These are phyloP conservation scores for Nigrograna mackinnonii DNA, from an alignment of 2,329 filamentous ascomycete genomes.

Conservation along the genomic window DNA sequence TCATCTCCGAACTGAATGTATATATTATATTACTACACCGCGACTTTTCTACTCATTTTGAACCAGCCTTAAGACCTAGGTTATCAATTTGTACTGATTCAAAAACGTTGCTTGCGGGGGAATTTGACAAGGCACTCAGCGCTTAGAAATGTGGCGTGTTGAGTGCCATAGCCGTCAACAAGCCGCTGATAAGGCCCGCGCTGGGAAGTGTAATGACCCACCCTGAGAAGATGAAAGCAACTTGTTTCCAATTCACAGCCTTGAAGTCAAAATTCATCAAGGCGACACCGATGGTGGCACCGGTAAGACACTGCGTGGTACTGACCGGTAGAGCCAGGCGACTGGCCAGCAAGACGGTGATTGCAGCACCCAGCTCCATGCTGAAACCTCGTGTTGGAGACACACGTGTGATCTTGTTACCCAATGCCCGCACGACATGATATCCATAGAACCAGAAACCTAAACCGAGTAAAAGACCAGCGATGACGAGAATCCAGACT, in stretches of 20 bases:
- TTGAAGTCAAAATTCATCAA: slow-evolving; percentile 35
- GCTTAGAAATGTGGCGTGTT: slow-evolving; percentile 43
- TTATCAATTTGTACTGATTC: no score
- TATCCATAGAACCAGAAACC: slow-evolving; percentile 67
- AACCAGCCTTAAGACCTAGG: no score
- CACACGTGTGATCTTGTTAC: slow-evolving; percentile 64
- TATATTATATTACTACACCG: no score
- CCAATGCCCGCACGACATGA: slow-evolving; percentile 65
- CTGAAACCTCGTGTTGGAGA: slow-evolving; percentile 57
- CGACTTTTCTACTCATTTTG: no score
- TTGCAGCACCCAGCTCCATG: slow-evolving; percentile 49
- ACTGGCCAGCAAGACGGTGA: slow-evolving; percentile 67
- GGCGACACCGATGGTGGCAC: slow-evolving; percentile 27
- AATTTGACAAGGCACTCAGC: no score
- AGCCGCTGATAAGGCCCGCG: slow-evolving; percentile 44
- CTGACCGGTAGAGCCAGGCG: slow-evolving; percentile 65
- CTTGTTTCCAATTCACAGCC: slow-evolving; percentile 49
- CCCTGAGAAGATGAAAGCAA: slow-evolving; percentile 45
- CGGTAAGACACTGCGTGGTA: slow-evolving; percentile 61
- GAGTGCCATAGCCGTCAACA: slow-evolving; percentile 45
- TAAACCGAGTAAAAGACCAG: slow-evolving; percentile 56
- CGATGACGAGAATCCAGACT: slow-evolving; percentile 62
- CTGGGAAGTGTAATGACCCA: slow-evolving; percentile 46
- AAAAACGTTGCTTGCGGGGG: no score
- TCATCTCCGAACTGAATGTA: no score